phyloP scores from a whole-genome alignment of 2,329 filamentous ascomycete species.

The Aspergillus ustus region DNA sequence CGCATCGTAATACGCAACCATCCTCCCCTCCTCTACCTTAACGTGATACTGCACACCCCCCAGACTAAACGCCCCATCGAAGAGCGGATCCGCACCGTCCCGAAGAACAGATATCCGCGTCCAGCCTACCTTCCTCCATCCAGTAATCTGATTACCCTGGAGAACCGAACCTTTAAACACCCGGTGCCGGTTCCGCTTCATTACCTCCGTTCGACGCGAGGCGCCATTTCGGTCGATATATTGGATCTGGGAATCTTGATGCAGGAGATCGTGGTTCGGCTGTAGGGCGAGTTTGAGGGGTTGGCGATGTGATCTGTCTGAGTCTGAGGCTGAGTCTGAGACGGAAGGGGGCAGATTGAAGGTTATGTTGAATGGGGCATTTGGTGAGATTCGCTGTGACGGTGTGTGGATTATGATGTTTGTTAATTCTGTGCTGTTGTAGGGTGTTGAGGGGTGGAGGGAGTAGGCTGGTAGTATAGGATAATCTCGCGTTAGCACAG shows the following conservation, averaged over 20 bases:
- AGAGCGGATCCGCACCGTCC: constrained; percentile 16
- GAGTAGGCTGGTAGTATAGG: constrained; percentile 8
- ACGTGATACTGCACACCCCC: constrained; percentile 11
- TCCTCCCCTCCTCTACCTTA: not conserved
- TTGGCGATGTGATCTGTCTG: not conserved
- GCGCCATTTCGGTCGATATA: constrained; percentile 10
- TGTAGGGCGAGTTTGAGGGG: constrained; percentile 5
- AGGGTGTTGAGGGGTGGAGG: not conserved
- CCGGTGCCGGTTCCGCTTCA: not conserved
- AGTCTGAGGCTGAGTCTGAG: too few relatives aligned
- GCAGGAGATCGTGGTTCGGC: constrained; percentile 19
- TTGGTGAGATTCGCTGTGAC: not conserved
- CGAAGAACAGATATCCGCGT: constrained; percentile 18
- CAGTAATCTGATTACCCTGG: not conserved
- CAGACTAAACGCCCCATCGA: constrained; percentile 19
- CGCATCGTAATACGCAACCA: not conserved
- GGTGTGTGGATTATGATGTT: constrained; percentile 8
- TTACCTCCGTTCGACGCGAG: not conserved
- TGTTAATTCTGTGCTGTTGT: not conserved
- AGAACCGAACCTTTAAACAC: constrained; percentile 13
- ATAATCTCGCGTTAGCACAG: not conserved
- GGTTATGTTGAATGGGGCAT: constrained; percentile 4
- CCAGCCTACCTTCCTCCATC: constrained; percentile 16
- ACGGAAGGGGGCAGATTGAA: constrained; percentile 2
- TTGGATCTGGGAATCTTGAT: constrained; percentile 9